A percentile compares a stretch with the other conserved stretches of the same genome.
phyloP scores from a whole-genome alignment of 1,284 basidiomycete species.

The Cutaneotrichosporon cyanovorans region DNA sequence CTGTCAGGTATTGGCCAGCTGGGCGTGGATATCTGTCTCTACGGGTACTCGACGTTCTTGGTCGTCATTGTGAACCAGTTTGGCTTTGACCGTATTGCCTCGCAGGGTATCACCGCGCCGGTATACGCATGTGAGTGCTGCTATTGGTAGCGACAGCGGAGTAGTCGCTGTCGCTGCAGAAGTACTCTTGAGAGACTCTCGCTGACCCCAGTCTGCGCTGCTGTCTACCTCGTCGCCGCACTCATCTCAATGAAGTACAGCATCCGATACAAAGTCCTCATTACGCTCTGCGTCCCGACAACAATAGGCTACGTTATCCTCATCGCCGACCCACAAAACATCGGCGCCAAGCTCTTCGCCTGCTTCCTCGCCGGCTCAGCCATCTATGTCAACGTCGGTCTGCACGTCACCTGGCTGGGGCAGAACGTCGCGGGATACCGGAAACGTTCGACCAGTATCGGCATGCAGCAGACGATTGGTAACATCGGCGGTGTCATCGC shows the following conservation, averaged over 20 bases:
- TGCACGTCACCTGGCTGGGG: conserved; percentile 25
- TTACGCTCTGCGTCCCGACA: conserved; percentile 4
- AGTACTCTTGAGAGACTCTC: too few relatives aligned
- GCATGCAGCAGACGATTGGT: conserved; percentile 30
- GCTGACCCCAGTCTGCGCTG: background rate
- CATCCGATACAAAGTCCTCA: conserved; percentile 10
- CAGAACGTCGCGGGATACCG: conserved; percentile 24
- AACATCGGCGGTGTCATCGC: conserved; percentile 21
- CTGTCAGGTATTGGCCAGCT: conserved; percentile 23
- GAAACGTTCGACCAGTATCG: conserved; percentile 23
- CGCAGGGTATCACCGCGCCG: conserved; percentile 24
- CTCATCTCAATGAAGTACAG: conserved; percentile 9
- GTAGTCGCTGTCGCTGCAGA: background rate
- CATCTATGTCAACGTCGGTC: conserved; percentile 25
- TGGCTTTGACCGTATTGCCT: conserved; percentile 15
- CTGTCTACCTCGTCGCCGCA: conserved; percentile 16
- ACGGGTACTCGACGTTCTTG: conserved; percentile 21
- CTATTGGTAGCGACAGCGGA: background rate
- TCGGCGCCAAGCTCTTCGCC: conserved; percentile 17
- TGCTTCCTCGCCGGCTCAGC: conserved; percentile 25
- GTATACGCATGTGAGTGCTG: conserved; percentile 14
- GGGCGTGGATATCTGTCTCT: conserved; percentile 24
- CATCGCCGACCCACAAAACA: conserved; percentile 2
- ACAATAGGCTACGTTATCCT: conserved; percentile 21
- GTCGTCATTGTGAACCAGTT: conserved; percentile 20